Percentiles rank a stretch among this genome's conserved stretches.
Evolutionary conservation across 257 asterid species (phyloP).

Genomic region (Rauvolfia tetraphylla): DNA sequence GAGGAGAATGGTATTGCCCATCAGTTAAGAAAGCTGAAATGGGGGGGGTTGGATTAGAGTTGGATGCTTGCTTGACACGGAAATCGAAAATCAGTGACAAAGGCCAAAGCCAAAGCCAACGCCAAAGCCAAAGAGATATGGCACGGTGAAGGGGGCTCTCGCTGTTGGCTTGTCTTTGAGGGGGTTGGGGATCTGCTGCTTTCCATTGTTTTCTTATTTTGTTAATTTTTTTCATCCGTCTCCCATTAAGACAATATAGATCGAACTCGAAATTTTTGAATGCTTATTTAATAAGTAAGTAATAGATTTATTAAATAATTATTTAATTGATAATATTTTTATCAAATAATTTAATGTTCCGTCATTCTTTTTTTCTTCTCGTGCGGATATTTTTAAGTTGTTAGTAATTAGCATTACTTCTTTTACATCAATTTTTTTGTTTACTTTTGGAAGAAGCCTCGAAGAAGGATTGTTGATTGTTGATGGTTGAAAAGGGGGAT

Average conservation of each 20-base stretch:
- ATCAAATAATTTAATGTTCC: too few relatives aligned
- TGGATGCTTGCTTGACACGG: conserved; percentile 90
- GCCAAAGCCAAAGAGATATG: neutral
- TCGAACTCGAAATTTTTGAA: too few relatives aligned
- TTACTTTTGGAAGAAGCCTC: conserved; percentile 42
- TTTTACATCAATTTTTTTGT: conserved; percentile 10
- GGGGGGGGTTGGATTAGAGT: conserved; percentile 10
- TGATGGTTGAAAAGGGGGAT: neutral
- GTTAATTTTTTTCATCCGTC: conserved; percentile 5
- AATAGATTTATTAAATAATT: too few relatives aligned
- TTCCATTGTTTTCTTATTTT: neutral
- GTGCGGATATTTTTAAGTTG: too few relatives aligned
- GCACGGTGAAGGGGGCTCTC: neutral
- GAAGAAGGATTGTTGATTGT: neutral
- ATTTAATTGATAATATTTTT: too few relatives aligned
- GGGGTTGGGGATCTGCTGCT: neutral
- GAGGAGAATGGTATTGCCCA: conserved; percentile 35
- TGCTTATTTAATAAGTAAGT: too few relatives aligned
- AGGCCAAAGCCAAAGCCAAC: conserved; percentile 6
- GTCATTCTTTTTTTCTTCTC: conserved; percentile 9
- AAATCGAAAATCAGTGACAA: conserved; percentile 58
- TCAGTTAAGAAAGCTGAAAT: conserved; percentile 36
- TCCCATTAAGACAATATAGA: too few relatives aligned
- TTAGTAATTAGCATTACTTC: neutral
- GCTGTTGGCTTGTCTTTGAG: neutral